These are phyloP conservation scores for Vaccinium macrocarpon DNA, from an alignment of 148 eudicot species.

Conservation along the genomic window DNA sequence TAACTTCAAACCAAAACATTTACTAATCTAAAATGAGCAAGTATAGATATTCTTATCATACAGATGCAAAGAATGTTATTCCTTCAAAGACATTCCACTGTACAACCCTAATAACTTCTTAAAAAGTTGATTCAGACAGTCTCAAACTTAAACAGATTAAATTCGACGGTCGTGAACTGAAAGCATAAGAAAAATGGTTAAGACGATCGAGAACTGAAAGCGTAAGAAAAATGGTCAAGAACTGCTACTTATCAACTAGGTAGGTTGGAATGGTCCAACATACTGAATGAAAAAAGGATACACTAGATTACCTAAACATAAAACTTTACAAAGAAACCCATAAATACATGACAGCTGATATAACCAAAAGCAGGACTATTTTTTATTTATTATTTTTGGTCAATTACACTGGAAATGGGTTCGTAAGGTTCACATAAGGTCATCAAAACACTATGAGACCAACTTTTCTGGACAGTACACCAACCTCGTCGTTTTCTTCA, in stretches of 20 bases:
- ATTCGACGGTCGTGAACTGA: not conserved
- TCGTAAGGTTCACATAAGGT: not conserved
- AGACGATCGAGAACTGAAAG: no score
- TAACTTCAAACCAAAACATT: not conserved
- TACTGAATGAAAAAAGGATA: not conserved
- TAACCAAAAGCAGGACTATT: not conserved
- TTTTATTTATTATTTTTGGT: not conserved
- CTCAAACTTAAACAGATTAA: slow-evolving; percentile 4
- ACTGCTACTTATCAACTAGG: not conserved
- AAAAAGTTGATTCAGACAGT: not conserved
- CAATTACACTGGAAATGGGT: not conserved
- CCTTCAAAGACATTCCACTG: not conserved
- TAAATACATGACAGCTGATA: not conserved
- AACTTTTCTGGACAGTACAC: not conserved
- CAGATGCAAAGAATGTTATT: not conserved
- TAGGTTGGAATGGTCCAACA: not conserved
- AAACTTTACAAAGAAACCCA: not conserved
- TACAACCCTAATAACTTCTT: slow-evolving; percentile 5
- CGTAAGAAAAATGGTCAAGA: not conserved
- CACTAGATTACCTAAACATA: not conserved
- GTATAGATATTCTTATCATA: not conserved
- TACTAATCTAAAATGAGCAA: not conserved
- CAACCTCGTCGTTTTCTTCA: not conserved
- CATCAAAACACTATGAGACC: not conserved
- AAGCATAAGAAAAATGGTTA: no score